A percentile compares a stretch with the other conserved stretches of the same genome.
phyloP scores from a whole-genome alignment of 1,284 basidiomycete species.

The Leccinum fallax region DNA sequence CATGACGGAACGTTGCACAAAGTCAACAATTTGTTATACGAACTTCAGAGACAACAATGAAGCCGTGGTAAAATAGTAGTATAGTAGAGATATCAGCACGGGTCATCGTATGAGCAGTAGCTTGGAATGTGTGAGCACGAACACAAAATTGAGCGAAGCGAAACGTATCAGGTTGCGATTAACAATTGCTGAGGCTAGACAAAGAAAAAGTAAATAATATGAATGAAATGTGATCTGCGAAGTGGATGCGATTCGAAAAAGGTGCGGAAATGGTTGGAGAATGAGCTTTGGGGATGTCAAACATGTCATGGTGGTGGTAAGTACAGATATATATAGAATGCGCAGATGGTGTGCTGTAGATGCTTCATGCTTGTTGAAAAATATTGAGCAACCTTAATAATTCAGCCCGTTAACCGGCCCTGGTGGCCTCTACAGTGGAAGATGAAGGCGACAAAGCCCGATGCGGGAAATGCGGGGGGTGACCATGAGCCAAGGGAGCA shows the following conservation, averaged over 20 bases:
- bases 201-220: slow-evolving; percentile 32
- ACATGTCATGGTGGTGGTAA: slow-evolving; percentile 40
- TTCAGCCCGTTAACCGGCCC: slow-evolving; percentile 44
- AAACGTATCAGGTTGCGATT: slow-evolving; percentile 32
- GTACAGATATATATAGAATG: slow-evolving; percentile 43
- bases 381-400: slow-evolving; percentile 42
- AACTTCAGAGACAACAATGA: slow-evolving; percentile 22
- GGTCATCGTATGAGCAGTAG: slow-evolving; percentile 33
- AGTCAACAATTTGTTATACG: slow-evolving; percentile 27
- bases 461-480: slow-evolving; percentile 47
- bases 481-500: slow-evolving; percentile 44
- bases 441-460: slow-evolving; percentile 51
- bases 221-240: slow-evolving; percentile 30
- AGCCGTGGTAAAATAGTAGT: slow-evolving; percentile 32
- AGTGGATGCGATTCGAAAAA: slow-evolving; percentile 33
- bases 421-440: slow-evolving; percentile 59
- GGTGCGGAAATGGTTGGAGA: slow-evolving; percentile 23
- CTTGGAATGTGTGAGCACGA: slow-evolving; percentile 23
- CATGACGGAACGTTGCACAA: slow-evolving; percentile 12
- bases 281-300: slow-evolving; percentile 36
- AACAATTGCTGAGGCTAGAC: slow-evolving; percentile 29
- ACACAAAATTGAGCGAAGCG: slow-evolving; percentile 18
- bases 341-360: slow-evolving; percentile 43
- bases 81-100: slow-evolving; percentile 38
- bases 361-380: slow-evolving; percentile 42